Base-by-base conservation (phyloP, 179 eudicot species). In the Beta corolliflora region DNA sequence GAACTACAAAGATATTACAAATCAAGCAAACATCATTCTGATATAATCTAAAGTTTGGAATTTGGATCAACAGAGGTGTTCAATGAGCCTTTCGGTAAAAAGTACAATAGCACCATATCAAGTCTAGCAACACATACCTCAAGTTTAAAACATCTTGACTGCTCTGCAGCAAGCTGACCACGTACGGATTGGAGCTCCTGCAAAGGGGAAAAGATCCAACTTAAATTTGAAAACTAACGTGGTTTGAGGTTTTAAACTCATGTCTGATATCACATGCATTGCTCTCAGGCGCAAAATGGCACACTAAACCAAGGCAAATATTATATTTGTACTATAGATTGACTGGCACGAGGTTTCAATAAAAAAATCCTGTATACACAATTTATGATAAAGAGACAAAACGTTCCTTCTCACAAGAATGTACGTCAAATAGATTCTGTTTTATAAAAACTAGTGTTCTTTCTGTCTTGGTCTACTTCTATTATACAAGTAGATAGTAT, bases 141-240 rank as follows among this genome's bases (percentile, higher is more conserved):
- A 77, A 96, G 97, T 88, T 93, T 94, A 88, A 94, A 96, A 86
- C 96, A 94, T 89, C 98, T 90, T 9, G 97, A 96, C 84, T 96
- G 98, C 90, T 96, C 99, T 18, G 98, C 82, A 77, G 94, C 94
- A 85, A 96, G 98, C 83, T 94, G 99, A 70, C 94, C 91, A 55
- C 99, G 96, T 61, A 92, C 93, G 56, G 98, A 94, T 75, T 96
- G 98, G 80, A 96, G 99, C 86, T 96, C 99, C 99, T 96, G 96
- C 81, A 90, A 81, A 73, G 41, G 41, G 41, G 41, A 79, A 61
- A 45, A 75, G 77, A 18, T 41, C 12, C 25, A 46, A n/a, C 44
- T 67, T n/a, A 74, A 75, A 45, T 50, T 64, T 45, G 60, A 16
- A 71, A 60, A 14, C 48, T 23, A 78, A 78, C 23, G 75, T 21